Percentiles rank a stretch among this genome's conserved stretches.
These are phyloP conservation scores for Russula vinacea DNA, from an alignment of 768 basidiomycete species.

Conservation along the genomic window DNA sequence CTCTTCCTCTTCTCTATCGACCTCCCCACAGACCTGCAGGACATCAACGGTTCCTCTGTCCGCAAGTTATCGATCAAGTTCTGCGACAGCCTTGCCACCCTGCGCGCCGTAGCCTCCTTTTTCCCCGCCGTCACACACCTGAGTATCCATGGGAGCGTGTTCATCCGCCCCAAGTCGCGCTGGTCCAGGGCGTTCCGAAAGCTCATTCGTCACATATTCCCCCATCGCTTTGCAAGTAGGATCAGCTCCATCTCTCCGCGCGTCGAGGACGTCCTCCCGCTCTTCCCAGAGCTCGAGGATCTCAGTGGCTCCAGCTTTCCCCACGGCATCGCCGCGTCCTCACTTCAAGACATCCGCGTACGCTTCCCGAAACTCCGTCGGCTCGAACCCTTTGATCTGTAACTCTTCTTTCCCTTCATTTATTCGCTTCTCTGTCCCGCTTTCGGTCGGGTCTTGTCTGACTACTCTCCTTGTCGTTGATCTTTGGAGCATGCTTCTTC, in stretches of 20 bases:
- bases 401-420: not conserved
- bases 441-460: not conserved
- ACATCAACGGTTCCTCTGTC: slow-evolving; percentile 20
- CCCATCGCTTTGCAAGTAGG: slow-evolving; percentile 17
- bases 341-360: slow-evolving; percentile 21
- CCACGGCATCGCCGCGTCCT: slow-evolving; percentile 20
- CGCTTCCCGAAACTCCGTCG: slow-evolving; percentile 27
- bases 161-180: slow-evolving; percentile 17
- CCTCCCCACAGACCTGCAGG: slow-evolving; percentile 21
- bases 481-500: slow-evolving; percentile 13
- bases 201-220: slow-evolving; percentile 17
- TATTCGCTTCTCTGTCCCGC: not conserved
- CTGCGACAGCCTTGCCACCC: slow-evolving; percentile 25
- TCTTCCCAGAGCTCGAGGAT: slow-evolving; percentile 27
- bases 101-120: slow-evolving; percentile 24
- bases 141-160: slow-evolving; percentile 23
- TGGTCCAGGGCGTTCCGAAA: slow-evolving; percentile 18
- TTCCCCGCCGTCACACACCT: slow-evolving; percentile 26
- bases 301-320: slow-evolving; percentile 26
- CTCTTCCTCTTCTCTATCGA: slow-evolving; percentile 28
- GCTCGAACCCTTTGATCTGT: slow-evolving; percentile 25
- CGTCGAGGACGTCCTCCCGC: slow-evolving; percentile 25
- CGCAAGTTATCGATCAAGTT: slow-evolving; percentile 25
- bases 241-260: slow-evolving; percentile 22
- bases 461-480: not conserved